Percentiles rank a stretch among this genome's conserved stretches.
Conservation (phyloP, 2,329 filamentous ascomycete genomes). For the Neopestalotiopsis clavispora region DNA sequence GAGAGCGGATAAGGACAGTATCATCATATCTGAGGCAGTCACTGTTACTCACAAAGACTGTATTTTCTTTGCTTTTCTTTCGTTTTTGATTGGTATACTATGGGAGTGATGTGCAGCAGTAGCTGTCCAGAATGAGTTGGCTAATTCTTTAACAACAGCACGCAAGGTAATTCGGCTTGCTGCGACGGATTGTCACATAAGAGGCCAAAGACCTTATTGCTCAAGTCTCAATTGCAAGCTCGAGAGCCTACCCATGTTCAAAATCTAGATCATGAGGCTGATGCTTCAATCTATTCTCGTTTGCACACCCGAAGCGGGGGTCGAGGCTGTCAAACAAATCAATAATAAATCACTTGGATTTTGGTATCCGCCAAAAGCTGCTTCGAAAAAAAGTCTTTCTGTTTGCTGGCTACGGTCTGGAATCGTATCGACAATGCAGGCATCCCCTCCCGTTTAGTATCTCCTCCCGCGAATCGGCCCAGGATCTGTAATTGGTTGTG, state of each 20-base stretch:
- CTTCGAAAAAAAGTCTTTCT: not conserved
- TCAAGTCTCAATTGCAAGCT: not conserved
- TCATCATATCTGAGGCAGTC: not conserved
- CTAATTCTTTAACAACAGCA: not conserved
- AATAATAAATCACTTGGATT: not conserved
- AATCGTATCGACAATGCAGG: slow-evolving; percentile 6
- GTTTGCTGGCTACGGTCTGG: not conserved
- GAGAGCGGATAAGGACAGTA: not conserved
- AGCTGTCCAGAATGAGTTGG: not conserved
- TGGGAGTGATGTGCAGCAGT: not conserved
- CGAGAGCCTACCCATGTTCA: not conserved
- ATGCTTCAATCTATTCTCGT: slow-evolving; percentile 1
- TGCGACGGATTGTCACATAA: not conserved
- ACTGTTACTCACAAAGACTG: not conserved
- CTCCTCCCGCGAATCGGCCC: not conserved
- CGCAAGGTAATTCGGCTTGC: not conserved
- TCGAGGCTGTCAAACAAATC: not conserved
- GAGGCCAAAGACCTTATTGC: not conserved
- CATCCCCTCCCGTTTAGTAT: slow-evolving; percentile 3
- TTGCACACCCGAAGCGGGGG: slow-evolving; percentile 3
- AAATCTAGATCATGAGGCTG: not conserved
- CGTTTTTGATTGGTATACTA: not conserved
- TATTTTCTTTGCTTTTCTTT: too few species aligned
- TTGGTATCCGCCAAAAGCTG: not conserved
- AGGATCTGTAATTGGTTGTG: not conserved